Evolutionary conservation across 1,284 basidiomycete species (phyloP), one percentile per base, ranked within the genome.

Genomic region (Leccinum holopus): DNA sequence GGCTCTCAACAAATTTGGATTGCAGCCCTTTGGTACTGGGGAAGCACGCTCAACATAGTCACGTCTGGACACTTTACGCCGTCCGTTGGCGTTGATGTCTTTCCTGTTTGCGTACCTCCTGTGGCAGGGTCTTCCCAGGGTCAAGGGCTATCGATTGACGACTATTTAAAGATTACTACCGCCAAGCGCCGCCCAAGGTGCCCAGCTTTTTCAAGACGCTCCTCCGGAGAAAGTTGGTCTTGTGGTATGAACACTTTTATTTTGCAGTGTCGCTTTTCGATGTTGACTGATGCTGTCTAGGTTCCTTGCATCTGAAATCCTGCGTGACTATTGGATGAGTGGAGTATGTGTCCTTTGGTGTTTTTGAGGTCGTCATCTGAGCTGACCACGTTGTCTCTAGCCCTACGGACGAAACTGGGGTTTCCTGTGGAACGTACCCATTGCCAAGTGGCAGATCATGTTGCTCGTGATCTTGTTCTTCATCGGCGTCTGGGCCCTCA

Each of bases 1-100:
- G 94, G 94, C 55, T 90, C 93, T 8, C 94, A 96, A 71, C 94
- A 96, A 77, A 86, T 96, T 52, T 95, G 94, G 94, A 89, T 95
- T 10, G 91, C 94, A 2, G 94, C 92, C 8, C 79, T 97, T 44
- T 97, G 94, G 94, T 97, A 93, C 73, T 97, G 94, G 94, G 94
- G 94, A 68, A 87, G 90, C 76, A 84, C 86, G 57, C 81, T 97
- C 64, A 90, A 89, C 70, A 79, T 81, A 14, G 79, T 79, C 12
- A 62, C 76, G 49, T 77, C 82, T 52, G 79, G 78, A 59, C 80
- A 80, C 66, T 71, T 80, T 51, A 77, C 88, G 12, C 91, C 92
- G 0, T 93, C 93, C 94, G 1, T 75, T 97, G 51, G 79, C 91
- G 2, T 80, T 86, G 57, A 81, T 94, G 72, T 87, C 86, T 67